phyloP scores from a whole-genome alignment of 2,329 filamentous ascomycete genomes.

The Albifimbria verrucaria region DNA sequence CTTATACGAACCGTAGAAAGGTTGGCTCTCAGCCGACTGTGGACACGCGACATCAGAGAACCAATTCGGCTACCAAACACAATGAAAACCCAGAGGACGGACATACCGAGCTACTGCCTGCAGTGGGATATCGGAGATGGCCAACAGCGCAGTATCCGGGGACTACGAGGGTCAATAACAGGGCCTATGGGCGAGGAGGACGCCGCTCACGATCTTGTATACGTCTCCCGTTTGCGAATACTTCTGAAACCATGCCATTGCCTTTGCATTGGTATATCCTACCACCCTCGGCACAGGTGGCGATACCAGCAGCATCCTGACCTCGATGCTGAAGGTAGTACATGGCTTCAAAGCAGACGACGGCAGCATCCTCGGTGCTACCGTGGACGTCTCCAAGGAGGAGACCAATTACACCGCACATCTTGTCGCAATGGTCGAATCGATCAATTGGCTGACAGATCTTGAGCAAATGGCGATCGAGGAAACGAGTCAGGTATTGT shows the following conservation, averaged over 20 bases:
- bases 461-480: too few relatives aligned
- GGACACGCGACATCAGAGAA: too few relatives aligned
- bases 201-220: constrained; percentile 66
- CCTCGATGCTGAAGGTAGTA: constrained; percentile 70
- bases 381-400: too few relatives aligned
- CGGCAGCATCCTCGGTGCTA: too few relatives aligned
- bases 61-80: constrained; percentile 27
- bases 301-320: constrained; percentile 86
- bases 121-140: constrained; percentile 86
- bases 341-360: constrained; percentile 65
- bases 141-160: constrained; percentile 44
- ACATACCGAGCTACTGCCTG: constrained; percentile 64
- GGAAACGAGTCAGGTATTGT: too few relatives aligned
- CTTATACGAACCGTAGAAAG: constrained; percentile 78
- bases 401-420: too few relatives aligned
- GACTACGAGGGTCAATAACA: constrained; percentile 8
- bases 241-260: constrained; percentile 64
- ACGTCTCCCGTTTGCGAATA: constrained; percentile 51
- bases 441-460: too few relatives aligned
- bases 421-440: too few relatives aligned
- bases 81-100: constrained; percentile 7
- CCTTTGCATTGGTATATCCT: constrained; percentile 88
- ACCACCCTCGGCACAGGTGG: constrained; percentile 69
- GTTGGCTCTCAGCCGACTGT: constrained; percentile 88
- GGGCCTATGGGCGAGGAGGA: constrained; percentile 4